phyloP scores from a whole-genome alignment of 257 asterid species.

The Cordia subcordata region DNA sequence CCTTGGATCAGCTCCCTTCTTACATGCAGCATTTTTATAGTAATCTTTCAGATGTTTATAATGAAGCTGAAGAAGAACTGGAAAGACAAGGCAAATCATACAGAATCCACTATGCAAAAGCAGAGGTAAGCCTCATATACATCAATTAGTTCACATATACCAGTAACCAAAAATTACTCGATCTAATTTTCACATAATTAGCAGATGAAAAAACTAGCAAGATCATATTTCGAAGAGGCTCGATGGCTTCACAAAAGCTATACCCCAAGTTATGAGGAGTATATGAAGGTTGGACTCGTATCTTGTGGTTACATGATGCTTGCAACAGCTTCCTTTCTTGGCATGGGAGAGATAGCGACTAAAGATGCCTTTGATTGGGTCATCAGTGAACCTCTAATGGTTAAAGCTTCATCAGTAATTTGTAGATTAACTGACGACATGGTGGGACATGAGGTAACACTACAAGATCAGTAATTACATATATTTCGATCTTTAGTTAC shows the following conservation, averaged over 20 bases:
- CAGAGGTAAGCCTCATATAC: too few relatives aligned
- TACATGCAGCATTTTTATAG: constrained; percentile 13
- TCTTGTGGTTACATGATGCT: constrained; percentile 9
- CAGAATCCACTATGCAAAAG: constrained; percentile 7
- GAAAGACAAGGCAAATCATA: constrained; percentile 1
- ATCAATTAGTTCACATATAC: too few relatives aligned
- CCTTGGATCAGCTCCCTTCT: constrained; percentile 5
- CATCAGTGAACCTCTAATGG: constrained; percentile 16
- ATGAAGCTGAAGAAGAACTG: constrained; percentile 18
- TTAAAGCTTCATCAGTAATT: constrained; percentile 17
- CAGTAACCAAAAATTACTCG: too few relatives aligned
- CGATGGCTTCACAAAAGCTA: constrained; percentile 13
- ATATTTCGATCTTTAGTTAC: too few relatives aligned
- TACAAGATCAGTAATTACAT: too few relatives aligned
- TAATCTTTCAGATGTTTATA: constrained; percentile 7
- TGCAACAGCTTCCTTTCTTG: constrained; percentile 12
- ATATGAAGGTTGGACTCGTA: constrained; percentile 19
- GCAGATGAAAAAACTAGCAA: constrained; percentile 22
- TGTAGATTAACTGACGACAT: constrained; percentile 30
- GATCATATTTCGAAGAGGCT: constrained; percentile 26
- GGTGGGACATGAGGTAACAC: constrained; percentile 25
- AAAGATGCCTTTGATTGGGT: constrained; percentile 28
- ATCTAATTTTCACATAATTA: not conserved
- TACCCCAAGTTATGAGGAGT: constrained; percentile 25
- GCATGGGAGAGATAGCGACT: constrained; percentile 12